phyloP scores from a whole-genome alignment of 2,329 filamentous ascomycete genomes.

The Ceratocystis alfenasii region DNA sequence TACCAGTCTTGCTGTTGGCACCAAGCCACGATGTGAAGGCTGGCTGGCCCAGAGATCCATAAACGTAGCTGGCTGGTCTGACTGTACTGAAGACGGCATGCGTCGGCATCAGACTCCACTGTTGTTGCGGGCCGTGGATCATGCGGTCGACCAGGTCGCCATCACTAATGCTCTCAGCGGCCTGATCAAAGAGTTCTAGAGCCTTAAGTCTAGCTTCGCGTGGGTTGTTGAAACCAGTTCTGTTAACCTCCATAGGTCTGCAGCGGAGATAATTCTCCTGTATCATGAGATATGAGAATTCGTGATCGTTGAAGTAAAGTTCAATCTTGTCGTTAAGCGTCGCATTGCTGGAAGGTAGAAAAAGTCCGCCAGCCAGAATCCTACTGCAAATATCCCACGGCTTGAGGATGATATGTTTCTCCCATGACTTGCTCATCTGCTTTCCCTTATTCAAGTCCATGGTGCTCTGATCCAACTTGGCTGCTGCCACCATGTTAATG shows the following conservation, averaged over 20 bases:
- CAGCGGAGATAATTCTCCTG: slow-evolving; percentile 94
- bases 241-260: slow-evolving; percentile 54
- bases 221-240: slow-evolving; percentile 42
- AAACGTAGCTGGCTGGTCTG: slow-evolving; percentile 72
- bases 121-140: slow-evolving; percentile 96
- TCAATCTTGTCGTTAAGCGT: slow-evolving; percentile 97
- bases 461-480: slow-evolving; percentile 70
- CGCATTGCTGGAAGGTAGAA: slow-evolving; percentile 67
- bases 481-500: slow-evolving; percentile 95
- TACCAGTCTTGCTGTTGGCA: slow-evolving; percentile 79
- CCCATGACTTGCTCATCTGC: slow-evolving; percentile 93
- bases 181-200: slow-evolving; percentile 76
- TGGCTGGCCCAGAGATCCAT: slow-evolving; percentile 63
- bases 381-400: slow-evolving; percentile 97
- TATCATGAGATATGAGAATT: slow-evolving; percentile 94
- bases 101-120: slow-evolving; percentile 95
- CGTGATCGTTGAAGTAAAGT: slow-evolving; percentile 97
- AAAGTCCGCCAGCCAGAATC: slow-evolving; percentile 78
- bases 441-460: slow-evolving; percentile 82
- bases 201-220: slow-evolving; percentile 65
- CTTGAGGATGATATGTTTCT: slow-evolving; percentile 93
- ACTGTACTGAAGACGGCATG: slow-evolving; percentile 95
- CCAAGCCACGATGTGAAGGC: slow-evolving; percentile 87
- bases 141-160: slow-evolving; percentile 92
- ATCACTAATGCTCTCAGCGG: slow-evolving; percentile 92